These are phyloP conservation scores for Candida mattraensis DNA, from an alignment of 805 yeast species.

Conservation along the genomic window DNA sequence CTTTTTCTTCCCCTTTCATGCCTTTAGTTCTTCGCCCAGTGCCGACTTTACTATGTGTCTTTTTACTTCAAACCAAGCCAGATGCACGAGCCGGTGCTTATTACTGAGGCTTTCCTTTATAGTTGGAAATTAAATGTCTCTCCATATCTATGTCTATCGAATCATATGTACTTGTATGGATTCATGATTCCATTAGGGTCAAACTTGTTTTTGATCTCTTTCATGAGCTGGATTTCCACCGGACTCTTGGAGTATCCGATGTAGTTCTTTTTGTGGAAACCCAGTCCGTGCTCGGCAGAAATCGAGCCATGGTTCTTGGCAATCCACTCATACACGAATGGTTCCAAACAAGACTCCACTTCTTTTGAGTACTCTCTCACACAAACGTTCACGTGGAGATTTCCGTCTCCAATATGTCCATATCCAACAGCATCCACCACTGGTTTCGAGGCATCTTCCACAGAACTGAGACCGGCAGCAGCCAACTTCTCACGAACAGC, in stretches of 20 bases:
- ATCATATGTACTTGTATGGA: conserved; percentile 85
- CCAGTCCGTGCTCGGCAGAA: conserved; percentile 97
- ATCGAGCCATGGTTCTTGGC: conserved; percentile 74
- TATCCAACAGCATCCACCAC: conserved; percentile 91
- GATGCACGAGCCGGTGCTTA: too few species aligned
- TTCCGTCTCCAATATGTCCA: conserved; percentile 99
- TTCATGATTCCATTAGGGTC: conserved; percentile 93
- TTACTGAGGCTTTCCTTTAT: neutral
- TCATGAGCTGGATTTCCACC: conserved; percentile 70
- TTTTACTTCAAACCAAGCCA: neutral
- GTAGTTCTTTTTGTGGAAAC: conserved; percentile 93
- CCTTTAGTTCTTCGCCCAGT: neutral
- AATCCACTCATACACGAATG: conserved; percentile 94
- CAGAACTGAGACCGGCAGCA: conserved; percentile 59
- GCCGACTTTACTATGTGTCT: neutral
- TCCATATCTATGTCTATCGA: neutral
- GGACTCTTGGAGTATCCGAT: conserved; percentile 80
- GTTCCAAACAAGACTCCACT: conserved; percentile 83
- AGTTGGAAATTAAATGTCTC: neutral
- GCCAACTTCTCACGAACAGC: conserved; percentile 65
- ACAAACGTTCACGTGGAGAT: conserved; percentile 89
- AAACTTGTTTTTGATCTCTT: conserved; percentile 71
- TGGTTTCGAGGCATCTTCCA: conserved; percentile 61
- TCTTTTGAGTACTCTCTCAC: conserved; percentile 78
- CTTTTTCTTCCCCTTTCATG: neutral